Percentiles rank a stretch among this genome's conserved stretches.
phyloP scores from a whole-genome alignment of 495 filamentous ascomycete genomes.

The Penicillium verhagenii region DNA sequence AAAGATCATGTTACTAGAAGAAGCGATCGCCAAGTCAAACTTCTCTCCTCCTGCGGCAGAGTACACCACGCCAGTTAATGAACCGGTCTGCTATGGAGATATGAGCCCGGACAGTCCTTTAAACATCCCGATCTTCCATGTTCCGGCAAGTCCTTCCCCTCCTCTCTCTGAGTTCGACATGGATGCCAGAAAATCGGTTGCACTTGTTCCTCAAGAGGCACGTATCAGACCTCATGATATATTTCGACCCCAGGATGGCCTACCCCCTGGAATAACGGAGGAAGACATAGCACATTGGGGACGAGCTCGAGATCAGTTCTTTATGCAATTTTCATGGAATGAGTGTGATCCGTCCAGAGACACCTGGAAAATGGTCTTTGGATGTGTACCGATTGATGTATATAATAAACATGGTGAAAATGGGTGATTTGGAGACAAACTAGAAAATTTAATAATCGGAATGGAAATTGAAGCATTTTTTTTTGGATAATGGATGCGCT shows the following conservation, averaged over 20 bases:
- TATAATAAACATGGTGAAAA: not conserved
- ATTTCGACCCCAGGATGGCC: constrained; percentile 14
- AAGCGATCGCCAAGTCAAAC: constrained; percentile 13
- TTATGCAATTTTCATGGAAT: constrained; percentile 21
- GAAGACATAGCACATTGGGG: constrained; percentile 16
- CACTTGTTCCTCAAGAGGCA: constrained; percentile 18
- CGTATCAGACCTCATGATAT: constrained; percentile 17
- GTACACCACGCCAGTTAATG: not conserved
- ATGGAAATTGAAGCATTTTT: too few species aligned
- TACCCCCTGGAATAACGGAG: constrained; percentile 9
- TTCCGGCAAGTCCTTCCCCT: not conserved
- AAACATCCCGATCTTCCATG: not conserved
- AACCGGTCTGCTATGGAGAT: not conserved
- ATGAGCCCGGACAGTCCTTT: not conserved
- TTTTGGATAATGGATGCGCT: too few species aligned
- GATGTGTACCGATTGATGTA: constrained; percentile 1
- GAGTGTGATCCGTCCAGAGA: not conserved
- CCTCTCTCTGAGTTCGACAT: not conserved
- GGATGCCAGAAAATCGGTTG: not conserved
- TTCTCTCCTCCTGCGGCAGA: not conserved
- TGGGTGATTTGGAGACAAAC: too few species aligned
- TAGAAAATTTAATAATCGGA: too few species aligned
- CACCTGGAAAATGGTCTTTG: not conserved
- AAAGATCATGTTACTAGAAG: constrained; percentile 31
- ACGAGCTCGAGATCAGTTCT: constrained; percentile 11